A percentile compares a stretch with the other conserved stretches of the same genome.
These are phyloP conservation scores for Suhomyces sp. DNA, from an alignment of 805 yeast genomes.

Conservation along the genomic window DNA sequence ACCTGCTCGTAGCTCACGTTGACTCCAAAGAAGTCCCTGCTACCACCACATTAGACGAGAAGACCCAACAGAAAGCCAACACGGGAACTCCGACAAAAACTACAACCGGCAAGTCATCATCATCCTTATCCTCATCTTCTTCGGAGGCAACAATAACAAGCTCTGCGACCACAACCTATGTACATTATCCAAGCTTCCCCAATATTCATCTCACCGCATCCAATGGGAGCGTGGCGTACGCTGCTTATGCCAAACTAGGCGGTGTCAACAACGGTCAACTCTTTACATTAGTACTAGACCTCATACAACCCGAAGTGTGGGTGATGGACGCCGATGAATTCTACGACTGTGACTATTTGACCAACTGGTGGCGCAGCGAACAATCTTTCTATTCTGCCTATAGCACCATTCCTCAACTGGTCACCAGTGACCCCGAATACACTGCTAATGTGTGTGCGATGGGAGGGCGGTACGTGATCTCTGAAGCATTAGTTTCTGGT, in stretches of 20 bases:
- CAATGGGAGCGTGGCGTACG: conserved; percentile 15
- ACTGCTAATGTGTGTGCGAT: conserved; percentile 25
- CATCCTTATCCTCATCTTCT: not conserved
- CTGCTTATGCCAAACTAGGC: conserved; percentile 11
- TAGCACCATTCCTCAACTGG: conserved; percentile 8
- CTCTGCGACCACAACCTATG: not conserved
- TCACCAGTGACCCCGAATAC: conserved; percentile 21
- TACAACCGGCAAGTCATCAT: not conserved
- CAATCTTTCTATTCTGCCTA: conserved; percentile 1
- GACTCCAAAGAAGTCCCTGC: not conserved
- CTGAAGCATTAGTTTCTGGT: not conserved
- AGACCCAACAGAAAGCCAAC: not conserved
- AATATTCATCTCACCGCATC: conserved; percentile 13
- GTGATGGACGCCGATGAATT: conserved; percentile 27
- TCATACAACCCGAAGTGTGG: conserved; percentile 40
- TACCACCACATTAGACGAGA: not conserved
- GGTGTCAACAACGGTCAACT: not conserved
- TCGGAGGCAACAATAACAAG: not conserved
- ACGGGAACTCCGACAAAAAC: not conserved
- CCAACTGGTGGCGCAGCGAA: conserved; percentile 16
- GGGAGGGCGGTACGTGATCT: conserved; percentile 20
- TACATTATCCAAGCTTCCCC: not conserved
- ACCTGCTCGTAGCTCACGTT: not conserved
- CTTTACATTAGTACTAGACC: conserved; percentile 15
- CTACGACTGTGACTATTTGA: conserved; percentile 22